Conservation (phyloP, 2,329 filamentous ascomycete genomes). For the Diaporthe vexans region DNA sequence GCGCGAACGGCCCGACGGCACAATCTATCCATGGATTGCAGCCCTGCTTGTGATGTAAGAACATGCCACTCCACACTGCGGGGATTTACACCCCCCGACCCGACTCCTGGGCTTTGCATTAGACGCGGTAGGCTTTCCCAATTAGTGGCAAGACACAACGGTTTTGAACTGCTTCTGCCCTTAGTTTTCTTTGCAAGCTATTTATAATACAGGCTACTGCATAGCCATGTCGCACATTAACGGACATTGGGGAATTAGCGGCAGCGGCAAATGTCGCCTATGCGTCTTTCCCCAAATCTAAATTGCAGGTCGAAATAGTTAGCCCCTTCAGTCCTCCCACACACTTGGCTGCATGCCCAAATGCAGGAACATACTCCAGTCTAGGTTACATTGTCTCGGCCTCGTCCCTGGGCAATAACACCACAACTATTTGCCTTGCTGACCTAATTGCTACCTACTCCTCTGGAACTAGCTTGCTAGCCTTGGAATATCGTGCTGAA, state of each 20-base stretch:
- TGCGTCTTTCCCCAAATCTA: constrained; percentile 11
- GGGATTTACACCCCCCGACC: background rate
- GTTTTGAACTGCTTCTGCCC: background rate
- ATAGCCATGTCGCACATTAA: constrained; percentile 13
- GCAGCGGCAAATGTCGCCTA: background rate
- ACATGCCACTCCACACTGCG: background rate
- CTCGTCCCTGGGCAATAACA: constrained; percentile 3
- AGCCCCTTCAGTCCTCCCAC: background rate
- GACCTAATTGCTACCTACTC: background rate
- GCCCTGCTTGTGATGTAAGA: background rate
- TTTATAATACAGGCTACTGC: constrained; percentile 6
- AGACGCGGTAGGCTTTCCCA: background rate
- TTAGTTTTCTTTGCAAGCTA: constrained; percentile 7
- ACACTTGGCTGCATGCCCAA: background rate
- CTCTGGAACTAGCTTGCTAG: background rate
- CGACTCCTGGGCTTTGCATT: constrained; percentile 17
- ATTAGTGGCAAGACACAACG: constrained; percentile 1
- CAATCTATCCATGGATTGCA: background rate
- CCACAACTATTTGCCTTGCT: background rate
- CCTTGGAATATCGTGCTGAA: constrained; percentile 20
- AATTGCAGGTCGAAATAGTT: background rate
- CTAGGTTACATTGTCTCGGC: constrained; percentile 15
- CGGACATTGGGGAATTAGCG: constrained; percentile 19
- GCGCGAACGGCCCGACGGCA: background rate
- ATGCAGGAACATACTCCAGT: constrained; percentile 17